phyloP scores from a whole-genome alignment of 2,329 filamentous ascomycete species.

The Clathrospora elynae region DNA sequence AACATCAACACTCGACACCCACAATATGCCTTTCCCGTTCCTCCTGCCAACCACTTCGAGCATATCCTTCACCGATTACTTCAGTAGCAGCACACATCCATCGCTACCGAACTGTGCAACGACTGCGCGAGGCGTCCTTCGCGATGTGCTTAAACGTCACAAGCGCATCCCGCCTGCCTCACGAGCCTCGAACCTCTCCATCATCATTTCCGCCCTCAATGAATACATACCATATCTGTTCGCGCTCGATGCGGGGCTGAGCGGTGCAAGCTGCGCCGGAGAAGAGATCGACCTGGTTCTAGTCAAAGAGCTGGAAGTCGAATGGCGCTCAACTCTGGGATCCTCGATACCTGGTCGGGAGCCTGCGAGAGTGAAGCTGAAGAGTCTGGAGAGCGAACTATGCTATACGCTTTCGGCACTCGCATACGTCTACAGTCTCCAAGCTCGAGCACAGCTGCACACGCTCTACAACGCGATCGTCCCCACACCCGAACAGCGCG shows the following conservation, averaged over 20 bases:
- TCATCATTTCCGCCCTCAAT: conserved; percentile 70
- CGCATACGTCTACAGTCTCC: conserved; percentile 72
- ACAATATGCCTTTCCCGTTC: conserved; percentile 85
- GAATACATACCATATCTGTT: conserved; percentile 84
- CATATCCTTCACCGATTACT: conserved; percentile 77
- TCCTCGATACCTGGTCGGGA: conserved; percentile 64
- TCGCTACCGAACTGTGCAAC: conserved; percentile 83
- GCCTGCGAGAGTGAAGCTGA: conserved; percentile 68
- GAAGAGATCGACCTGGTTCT: conserved; percentile 72
- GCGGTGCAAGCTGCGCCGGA: conserved; percentile 58
- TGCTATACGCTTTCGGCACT: conserved; percentile 78
- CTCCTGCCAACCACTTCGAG: conserved; percentile 86
- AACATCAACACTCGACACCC: conserved; percentile 17
- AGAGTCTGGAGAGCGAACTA: conserved; percentile 80
- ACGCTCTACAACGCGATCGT: conserved; percentile 69
- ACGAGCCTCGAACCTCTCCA: conserved; percentile 71
- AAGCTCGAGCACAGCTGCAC: conserved; percentile 73
- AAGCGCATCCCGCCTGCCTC: conserved; percentile 79
- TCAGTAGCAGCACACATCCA: conserved; percentile 82
- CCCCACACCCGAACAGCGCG: conserved; percentile 66
- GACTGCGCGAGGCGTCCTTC: conserved; percentile 80
- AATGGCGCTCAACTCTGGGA: conserved; percentile 83
- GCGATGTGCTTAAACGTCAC: conserved; percentile 83
- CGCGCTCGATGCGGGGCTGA: conserved; percentile 75
- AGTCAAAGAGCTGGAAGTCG: conserved; percentile 67